Evolutionary conservation across 2,329 filamentous ascomycete genomes (phyloP), one percentile per base, ranked within the genome.

Genomic region (Microdochium trichocladiopsis): DNA sequence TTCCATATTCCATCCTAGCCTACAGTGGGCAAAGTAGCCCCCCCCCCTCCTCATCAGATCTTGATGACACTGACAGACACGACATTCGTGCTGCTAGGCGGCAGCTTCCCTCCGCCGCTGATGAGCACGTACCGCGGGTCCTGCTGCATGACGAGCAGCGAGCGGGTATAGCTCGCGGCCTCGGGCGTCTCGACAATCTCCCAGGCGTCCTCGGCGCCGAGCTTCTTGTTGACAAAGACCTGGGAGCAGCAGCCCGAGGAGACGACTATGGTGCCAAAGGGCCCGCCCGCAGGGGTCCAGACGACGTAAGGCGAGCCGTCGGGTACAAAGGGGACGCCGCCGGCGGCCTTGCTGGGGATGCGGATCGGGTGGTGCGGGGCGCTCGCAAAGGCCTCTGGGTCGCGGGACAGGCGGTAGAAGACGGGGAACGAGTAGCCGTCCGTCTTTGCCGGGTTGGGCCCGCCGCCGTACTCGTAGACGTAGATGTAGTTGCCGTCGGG

Each of bases 401-500:
- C 60, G 31, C 50, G 48, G 12, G 66, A 58, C 10, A 69, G 51
- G 3, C 63, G 62, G 60, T 68, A 69, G 59, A 66, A 61, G 10
- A 66, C 63, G 9, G 61, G 62, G 53, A 63, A 66, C n/a, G 53
- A 52, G 18, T 63, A 56, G 4, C 56, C 59, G 23, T 51, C 50
- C 5, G 25, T 25, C 45, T 31, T 50, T 4, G 52, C 52, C 6
- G 57, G 55, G 49, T 60, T 61, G 6, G 57, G 53, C 6, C 61
- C 60, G 10, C 76, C 62, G 50, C 62, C 61, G 53, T 67, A 51
- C 64, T 70, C 56, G 65, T 70, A 55, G 53, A 64, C 54, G 69
- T 83, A 80, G 60, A 89, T 79, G 66, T 77, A 87, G 60, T 80
- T 69, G 52, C 76, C 79, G 57, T 79, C 79, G 33, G 57, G 83